phyloP scores from a whole-genome alignment of 2,329 filamentous ascomycete species.

The Colletotrichum sp. region DNA sequence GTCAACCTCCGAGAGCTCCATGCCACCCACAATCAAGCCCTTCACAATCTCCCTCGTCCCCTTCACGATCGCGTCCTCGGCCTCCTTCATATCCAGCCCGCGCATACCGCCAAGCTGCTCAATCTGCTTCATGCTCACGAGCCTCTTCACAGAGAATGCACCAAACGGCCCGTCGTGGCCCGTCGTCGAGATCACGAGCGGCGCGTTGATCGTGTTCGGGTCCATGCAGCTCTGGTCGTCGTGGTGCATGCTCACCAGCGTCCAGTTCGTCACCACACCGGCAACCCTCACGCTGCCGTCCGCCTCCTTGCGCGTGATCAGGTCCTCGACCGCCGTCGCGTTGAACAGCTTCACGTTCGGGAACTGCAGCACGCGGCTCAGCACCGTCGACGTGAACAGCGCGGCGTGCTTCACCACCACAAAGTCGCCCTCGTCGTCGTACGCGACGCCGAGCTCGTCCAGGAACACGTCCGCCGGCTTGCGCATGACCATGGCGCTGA shows the following conservation, averaged over 20 bases:
- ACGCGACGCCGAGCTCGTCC: constrained; percentile 79
- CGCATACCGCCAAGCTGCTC: constrained; percentile 91
- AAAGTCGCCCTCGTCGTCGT: constrained; percentile 79
- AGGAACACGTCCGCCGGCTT: constrained; percentile 90
- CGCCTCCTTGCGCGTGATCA: constrained; percentile 77
- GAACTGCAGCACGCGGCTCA: constrained; percentile 82
- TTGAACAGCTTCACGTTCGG: constrained; percentile 98
- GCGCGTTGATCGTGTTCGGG: constrained; percentile 95
- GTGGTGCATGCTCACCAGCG: constrained; percentile 85
- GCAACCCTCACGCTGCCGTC: constrained; percentile 71
- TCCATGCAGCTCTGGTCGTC: constrained; percentile 96
- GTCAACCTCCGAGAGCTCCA: constrained; percentile 91
- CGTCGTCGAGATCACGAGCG: constrained; percentile 86
- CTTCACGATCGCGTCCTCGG: constrained; percentile 94
- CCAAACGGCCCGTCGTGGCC: constrained; percentile 92
- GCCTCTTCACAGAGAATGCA: constrained; percentile 88
- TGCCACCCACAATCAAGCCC: constrained; percentile 90
- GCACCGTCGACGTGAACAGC: constrained; percentile 86
- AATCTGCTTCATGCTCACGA: constrained; percentile 86
- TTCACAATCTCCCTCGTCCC: constrained; percentile 86
- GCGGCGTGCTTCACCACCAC: constrained; percentile 95
- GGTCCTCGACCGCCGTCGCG: constrained; percentile 88
- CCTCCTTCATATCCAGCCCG: constrained; percentile 88
- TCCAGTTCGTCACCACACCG: constrained; percentile 96
- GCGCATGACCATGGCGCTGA: constrained; percentile 94